Base-by-base conservation (phyloP, 805 yeast genomes). In the Torulaspora delbrueckii region DNA sequence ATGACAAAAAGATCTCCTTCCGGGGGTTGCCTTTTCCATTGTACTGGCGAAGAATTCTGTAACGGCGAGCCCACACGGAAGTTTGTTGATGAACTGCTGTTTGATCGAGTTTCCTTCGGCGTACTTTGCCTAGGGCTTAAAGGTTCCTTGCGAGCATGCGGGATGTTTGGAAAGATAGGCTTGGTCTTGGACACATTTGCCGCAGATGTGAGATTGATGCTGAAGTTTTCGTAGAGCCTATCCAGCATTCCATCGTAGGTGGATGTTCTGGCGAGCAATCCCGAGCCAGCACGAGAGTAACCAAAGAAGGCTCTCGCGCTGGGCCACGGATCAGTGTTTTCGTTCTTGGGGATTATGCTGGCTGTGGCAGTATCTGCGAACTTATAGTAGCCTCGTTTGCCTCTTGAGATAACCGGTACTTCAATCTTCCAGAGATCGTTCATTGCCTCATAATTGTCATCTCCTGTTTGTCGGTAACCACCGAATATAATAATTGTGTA, bases 341-440 rank as follows among this genome's bases (percentile, higher is more conserved):
- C 25, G 2, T 43, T 34, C 5, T 43, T 53, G 12, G 53, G 52
- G 4, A 69, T 56, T 8, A 62, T 65, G 1, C 67, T 62, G 2
- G 72, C 74, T 1, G 54, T 46, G 0, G 67, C 65, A 10, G 60
- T 59, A 31, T 66, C 71, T 3, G 67, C 69, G 52, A 70, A 70
- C 38, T 65, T 63, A n/a, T 59, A 51, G 45, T 61, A 69, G 13
- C 63, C 61, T 9, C 66, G 59, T 32, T 64, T 67, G 37, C 67
- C 72, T 28, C 65, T 51, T 55, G 69, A 57, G 34, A 59, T 49
- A 31, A 74, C 61, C 1, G 68, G 61, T 4, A 72, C 48, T 37
- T 71, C 73, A 7, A 72, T 58, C 42, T 61, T 67, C 76, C 76
- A 72, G 37, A 71, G 47, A 53, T 71, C 76, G 28, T 64, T 57